These are phyloP conservation scores for Aspergillus piperis DNA, from an alignment of 2,329 filamentous ascomycete species.

Conservation along the genomic window DNA sequence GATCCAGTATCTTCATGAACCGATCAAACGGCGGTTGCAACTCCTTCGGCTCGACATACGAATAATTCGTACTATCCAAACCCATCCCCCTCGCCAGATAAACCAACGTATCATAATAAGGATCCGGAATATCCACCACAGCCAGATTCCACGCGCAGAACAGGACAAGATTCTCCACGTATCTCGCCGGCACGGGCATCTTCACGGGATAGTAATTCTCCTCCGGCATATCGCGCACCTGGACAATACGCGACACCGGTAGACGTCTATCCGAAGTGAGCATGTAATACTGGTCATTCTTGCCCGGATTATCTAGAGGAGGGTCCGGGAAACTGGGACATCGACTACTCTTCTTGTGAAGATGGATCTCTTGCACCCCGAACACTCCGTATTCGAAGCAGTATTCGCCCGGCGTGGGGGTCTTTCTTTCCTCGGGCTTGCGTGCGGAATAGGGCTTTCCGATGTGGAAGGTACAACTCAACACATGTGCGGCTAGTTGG, in stretches of 20 bases:
- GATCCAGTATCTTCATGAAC: too few relatives aligned
- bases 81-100: too few relatives aligned
- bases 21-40: too few relatives aligned
- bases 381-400: too few relatives aligned
- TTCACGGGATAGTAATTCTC: not conserved
- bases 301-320: not conserved
- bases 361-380: too few relatives aligned
- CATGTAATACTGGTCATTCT: not conserved
- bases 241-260: too few relatives aligned
- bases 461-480: not conserved
- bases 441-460: not conserved
- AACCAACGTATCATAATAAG: not conserved
- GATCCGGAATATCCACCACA: not conserved
- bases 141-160: not conserved
- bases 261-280: not conserved
- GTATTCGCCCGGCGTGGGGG: too few relatives aligned
- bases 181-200: not conserved
- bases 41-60: too few relatives aligned
- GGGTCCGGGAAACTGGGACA: not conserved
- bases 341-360: too few relatives aligned
- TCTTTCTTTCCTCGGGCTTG: too few relatives aligned
- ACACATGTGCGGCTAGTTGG: not conserved
- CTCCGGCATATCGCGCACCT: not conserved
- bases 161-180: not conserved
- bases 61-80: too few relatives aligned